Conservation (phyloP, 2,329 filamentous ascomycete genomes). For the Cytospora mali region DNA sequence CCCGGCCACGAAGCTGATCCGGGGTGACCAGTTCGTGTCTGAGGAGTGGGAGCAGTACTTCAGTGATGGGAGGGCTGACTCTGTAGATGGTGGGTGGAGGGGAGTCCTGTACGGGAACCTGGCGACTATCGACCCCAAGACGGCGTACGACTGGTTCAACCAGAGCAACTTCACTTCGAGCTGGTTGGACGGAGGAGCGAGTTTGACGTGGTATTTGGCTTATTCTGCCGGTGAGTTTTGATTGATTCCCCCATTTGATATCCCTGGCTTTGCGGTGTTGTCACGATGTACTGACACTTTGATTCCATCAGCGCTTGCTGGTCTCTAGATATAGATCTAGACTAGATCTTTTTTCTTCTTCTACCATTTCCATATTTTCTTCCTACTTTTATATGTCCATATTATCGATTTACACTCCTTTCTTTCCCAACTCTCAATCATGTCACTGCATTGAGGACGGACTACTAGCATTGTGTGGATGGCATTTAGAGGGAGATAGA, state of each 20-base stretch:
- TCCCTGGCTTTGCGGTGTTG: neutral
- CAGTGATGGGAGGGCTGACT: constrained; percentile 63
- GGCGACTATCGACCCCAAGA: constrained; percentile 71
- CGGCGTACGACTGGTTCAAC: constrained; percentile 76
- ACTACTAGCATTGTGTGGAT: too few species aligned
- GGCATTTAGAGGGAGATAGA: too few species aligned
- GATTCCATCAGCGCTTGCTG: neutral
- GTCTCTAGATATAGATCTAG: neutral
- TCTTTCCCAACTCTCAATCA: too few species aligned
- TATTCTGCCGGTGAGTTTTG: constrained; percentile 69
- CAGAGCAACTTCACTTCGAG: constrained; percentile 63
- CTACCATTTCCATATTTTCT: neutral
- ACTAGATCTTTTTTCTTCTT: neutral
- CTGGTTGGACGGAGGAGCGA: constrained; percentile 82
- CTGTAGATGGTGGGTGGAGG: constrained; percentile 77
- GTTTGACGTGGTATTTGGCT: constrained; percentile 82
- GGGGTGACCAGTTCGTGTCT: constrained; percentile 69
- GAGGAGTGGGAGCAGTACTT: constrained; percentile 88
- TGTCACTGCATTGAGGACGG: too few species aligned
- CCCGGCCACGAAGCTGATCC: constrained; percentile 66
- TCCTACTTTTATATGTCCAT: too few species aligned
- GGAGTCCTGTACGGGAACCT: constrained; percentile 83
- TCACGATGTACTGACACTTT: neutral
- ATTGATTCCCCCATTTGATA: neutral
- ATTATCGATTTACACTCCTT: too few species aligned